A percentile compares a stretch with the other conserved stretches of the same genome.
These are phyloP conservation scores for Globisporangium acanthophoron DNA, from an alignment of 352 stramenopile species.

Conservation along the genomic window DNA sequence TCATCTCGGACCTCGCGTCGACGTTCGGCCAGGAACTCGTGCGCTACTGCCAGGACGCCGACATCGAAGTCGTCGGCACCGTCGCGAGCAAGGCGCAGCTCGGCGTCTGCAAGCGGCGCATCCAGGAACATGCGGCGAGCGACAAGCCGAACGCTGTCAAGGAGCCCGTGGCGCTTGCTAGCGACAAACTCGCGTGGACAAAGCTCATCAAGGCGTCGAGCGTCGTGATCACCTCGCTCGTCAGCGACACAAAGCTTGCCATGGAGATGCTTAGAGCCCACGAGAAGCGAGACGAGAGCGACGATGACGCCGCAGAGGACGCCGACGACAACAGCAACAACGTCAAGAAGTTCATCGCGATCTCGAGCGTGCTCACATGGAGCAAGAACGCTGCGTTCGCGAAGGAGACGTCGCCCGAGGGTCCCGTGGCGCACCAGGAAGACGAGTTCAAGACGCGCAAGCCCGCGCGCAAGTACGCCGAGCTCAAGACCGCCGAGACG, in stretches of 20 bases:
- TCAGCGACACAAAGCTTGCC: constrained; percentile 40
- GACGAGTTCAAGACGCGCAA: constrained; percentile 78
- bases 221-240: constrained; percentile 50
- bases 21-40: constrained; percentile 49
- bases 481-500: constrained; percentile 80
- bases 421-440: constrained; percentile 44
- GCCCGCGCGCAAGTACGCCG: constrained; percentile 54
- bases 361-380: constrained; percentile 78
- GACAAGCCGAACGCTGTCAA: constrained; percentile 37
- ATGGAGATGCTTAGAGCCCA: constrained; percentile 68
- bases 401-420: constrained; percentile 29
- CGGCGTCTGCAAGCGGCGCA: constrained; percentile 34
- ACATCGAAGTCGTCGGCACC: constrained; percentile 64
- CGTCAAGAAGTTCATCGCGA: constrained; percentile 65
- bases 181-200: constrained; percentile 40
- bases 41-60: constrained; percentile 48
- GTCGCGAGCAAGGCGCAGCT: constrained; percentile 41
- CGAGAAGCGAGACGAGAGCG: constrained; percentile 31
- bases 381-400: constrained; percentile 58
- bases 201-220: constrained; percentile 49
- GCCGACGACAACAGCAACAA: neutral
- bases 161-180: constrained; percentile 45
- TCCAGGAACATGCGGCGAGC: constrained; percentile 54
- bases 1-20: constrained; percentile 65
- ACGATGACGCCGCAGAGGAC: constrained; percentile 25